Conservation (phyloP, 2,329 filamentous ascomycete species). For the Pseudogymnoascus sp. region DNA sequence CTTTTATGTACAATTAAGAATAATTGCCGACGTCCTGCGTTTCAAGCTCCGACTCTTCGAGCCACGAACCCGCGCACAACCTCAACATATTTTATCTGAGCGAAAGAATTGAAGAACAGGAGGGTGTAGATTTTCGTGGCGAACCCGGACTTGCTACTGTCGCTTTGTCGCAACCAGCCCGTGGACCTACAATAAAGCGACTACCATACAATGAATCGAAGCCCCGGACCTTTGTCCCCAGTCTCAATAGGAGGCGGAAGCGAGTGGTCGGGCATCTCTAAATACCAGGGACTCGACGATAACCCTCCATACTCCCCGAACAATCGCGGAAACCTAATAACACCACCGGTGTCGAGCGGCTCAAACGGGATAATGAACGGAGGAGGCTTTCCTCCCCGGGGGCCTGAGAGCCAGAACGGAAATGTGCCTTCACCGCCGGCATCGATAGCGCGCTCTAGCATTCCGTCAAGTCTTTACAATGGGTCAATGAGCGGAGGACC, state of each 20-base stretch:
- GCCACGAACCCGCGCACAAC: background rate
- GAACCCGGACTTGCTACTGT: background rate
- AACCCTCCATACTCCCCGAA: conserved; percentile 40
- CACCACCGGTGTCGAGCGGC: conserved; percentile 61
- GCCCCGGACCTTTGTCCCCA: conserved; percentile 70
- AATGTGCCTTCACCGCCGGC: conserved; percentile 74
- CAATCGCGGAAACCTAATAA: conserved; percentile 52
- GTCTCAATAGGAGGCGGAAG: conserved; percentile 65
- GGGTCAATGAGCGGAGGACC: conserved; percentile 14
- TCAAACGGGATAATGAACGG: conserved; percentile 53
- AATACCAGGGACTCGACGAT: conserved; percentile 51
- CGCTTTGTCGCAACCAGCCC: conserved; percentile 2
- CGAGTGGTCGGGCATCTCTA: conserved; percentile 67
- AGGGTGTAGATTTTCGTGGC: background rate
- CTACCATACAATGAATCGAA: conserved; percentile 52
- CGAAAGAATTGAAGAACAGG: background rate
- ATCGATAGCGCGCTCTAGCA: conserved; percentile 78
- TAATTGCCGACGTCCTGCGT: conserved; percentile 7
- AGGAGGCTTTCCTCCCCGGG: conserved; percentile 42
- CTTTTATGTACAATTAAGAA: conserved; percentile 4
- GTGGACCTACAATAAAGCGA: conserved; percentile 8
- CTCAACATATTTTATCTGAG: conserved; percentile 1
- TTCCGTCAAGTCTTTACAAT: conserved; percentile 61
- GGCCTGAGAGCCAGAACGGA: conserved; percentile 39
- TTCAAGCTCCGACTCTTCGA: conserved; percentile 6